Base-by-base conservation (phyloP, 1,284 basidiomycete species). In the Athelia psychrophila region DNA sequence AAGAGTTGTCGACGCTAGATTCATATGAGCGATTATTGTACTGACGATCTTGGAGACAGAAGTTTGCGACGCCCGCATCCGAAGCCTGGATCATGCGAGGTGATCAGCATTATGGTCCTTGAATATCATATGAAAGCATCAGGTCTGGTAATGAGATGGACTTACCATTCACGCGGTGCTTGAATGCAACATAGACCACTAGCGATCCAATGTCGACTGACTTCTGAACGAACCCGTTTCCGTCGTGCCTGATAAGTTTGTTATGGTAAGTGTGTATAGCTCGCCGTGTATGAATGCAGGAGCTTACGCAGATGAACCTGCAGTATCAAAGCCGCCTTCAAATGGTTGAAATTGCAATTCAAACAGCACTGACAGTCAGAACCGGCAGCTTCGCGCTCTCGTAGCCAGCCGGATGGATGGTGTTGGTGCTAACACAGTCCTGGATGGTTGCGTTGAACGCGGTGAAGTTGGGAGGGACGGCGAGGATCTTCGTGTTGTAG, bases 151-250 rank as follows among this genome's bases (percentile, higher is more conserved):
- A n/a, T n/a, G n/a, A n/a, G n/a, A n/a, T 19, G 9, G 5, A 38
- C 54, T 25, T 6, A 57, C 61, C 27, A 13, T 30, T 30, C 6
- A 13, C 13, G 27, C 48, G 19, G 63, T 27, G 27, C 60, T 84
- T 84, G 67, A 81, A 70, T 38, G 78, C 74, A 16, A 80, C 77
- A 52, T 78, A 78, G 48, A 84, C 67, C 20, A 80, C 68, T 0
- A 80, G 79, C 51, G 72, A 64, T 20, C 68, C 69, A 16, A 81
- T 57, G 6, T 62, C 62, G 15, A 80, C 64, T 2, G 81, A 81
- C 15, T 75, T 72, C 27, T 71, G 59, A 2, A 84, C 80, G 44
- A 83, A 75, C 6, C 54, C 47, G 2, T 57, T 62, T 3, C 77
- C 78, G 58, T 77, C 69, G 53, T 77, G 78, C 55, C 73, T 77